Evolutionary conservation across 352 stramenopile genomes (phyloP), one percentile per base, ranked within the genome.

Genomic region (Stramenopiles sp.): DNA sequence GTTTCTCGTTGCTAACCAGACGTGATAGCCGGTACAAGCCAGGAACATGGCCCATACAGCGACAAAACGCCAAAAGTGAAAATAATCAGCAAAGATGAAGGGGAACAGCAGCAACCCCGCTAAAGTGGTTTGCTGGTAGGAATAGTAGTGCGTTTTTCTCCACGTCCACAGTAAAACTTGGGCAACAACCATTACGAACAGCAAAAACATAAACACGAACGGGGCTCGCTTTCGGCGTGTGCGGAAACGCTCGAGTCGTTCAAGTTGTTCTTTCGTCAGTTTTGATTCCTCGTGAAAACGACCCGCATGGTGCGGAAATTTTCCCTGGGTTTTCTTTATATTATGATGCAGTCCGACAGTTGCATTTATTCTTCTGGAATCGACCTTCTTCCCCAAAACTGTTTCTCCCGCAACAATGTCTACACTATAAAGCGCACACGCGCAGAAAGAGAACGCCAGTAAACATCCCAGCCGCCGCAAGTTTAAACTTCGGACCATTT

Each of bases 61-160:
- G 25, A 63, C 43, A 63, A 63, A 63, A 63, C 43, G 43, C 43
- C 43, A 63, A 63, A 63, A 63, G 43, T 63, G 43, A 63, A 63
- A 63, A 63, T 63, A 63, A 18, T 18, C 12, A 25, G 12, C 25
- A 63, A 63, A 63, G 43, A 63, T 18, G 25, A 63, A 18, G 25
- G 43, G 43, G 25, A 63, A 63, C 43, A 63, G 43, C 43, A 12
- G 25, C 43, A 63, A 18, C 12, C 43, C 43, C 12, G 25, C 12
- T 63, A 63, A 63, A 18, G 43, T 63, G 12, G 25, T 25, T 63
- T 63, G 43, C 25, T 63, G 43, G 25, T 63, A 63, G 43, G 43
- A 63, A 63, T 25, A 25, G 25, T 63, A 63, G 25, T 63, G 43
- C 25, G 12, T 63, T 25, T 63, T 63, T 63, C 43, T 63, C 43